Evolutionary conservation across 73 alveolate genomes (phyloP).

Genomic region (Paramecium primaurelia): DNA sequence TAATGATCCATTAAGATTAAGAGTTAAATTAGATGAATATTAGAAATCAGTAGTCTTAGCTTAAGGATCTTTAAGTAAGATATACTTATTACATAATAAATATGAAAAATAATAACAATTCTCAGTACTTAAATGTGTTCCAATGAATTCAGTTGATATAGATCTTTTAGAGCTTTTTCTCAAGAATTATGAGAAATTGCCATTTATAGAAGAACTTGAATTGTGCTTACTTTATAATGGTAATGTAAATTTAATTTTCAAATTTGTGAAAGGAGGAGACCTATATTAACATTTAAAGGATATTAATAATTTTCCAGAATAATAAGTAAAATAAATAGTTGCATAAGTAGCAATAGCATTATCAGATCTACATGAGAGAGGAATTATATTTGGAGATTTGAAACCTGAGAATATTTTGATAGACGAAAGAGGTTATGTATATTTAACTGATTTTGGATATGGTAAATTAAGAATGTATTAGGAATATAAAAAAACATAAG

Average conservation of each 20-base stretch:
- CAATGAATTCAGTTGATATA: background rate
- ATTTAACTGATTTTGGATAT: constrained; percentile 34
- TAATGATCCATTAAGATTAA: background rate
- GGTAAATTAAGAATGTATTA: constrained; percentile 35
- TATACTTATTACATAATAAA: background rate
- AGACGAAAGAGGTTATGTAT: constrained; percentile 34
- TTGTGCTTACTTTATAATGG: background rate
- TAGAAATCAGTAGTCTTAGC: background rate
- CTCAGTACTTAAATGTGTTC: background rate
- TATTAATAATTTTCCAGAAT: background rate
- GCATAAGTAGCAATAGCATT: constrained; percentile 30
- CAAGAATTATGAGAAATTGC: background rate
- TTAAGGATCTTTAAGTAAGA: background rate
- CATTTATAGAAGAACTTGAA: background rate
- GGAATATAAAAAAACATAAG: background rate
- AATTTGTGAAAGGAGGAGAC: constrained; percentile 27
- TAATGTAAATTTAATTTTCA: background rate
- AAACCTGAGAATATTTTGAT: constrained; percentile 42
- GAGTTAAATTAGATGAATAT: background rate
- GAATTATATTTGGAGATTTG: constrained; percentile 39
- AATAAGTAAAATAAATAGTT: background rate
- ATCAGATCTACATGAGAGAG: constrained; percentile 16
- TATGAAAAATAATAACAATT: background rate
- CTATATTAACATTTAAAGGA: constrained; percentile 11
- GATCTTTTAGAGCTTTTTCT: constrained; percentile 1